A percentile compares a stretch with the other conserved stretches of the same genome.
phyloP scores from a whole-genome alignment of 805 yeast genomes.

The Yarrowia deformans region DNA sequence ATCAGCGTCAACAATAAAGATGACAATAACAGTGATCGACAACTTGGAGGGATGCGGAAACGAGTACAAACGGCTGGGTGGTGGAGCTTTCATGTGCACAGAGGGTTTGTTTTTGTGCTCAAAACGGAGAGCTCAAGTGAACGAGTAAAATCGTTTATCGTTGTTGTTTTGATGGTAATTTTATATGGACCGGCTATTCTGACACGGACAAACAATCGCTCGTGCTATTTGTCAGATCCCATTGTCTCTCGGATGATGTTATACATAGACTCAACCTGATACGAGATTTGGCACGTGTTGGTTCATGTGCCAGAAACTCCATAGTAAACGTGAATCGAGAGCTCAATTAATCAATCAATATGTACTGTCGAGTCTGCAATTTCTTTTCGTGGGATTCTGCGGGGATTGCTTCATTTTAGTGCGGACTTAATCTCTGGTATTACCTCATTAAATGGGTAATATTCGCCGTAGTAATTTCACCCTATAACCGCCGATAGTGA shows the following conservation, averaged over 20 bases:
- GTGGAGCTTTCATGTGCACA: background rate
- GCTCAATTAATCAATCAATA: too few species aligned
- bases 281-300: constrained; percentile 16
- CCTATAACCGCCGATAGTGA: too few species aligned
- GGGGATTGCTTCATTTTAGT: background rate
- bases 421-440: background rate
- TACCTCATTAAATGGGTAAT: constrained; percentile 2
- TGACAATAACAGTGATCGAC: constrained; percentile 15
- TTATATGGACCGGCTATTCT: background rate
- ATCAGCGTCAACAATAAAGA: constrained; percentile 8
- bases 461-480: constrained; percentile 14
- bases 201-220: background rate
- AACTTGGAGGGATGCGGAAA: constrained; percentile 1
- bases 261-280: constrained; percentile 11
- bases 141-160: too few species aligned
- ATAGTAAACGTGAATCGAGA: background rate
- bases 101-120: background rate
- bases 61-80: background rate
- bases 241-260: constrained; percentile 2
- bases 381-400: background rate
- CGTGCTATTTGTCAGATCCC: background rate
- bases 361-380: background rate
- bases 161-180: constrained; percentile 1
- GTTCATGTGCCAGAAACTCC: background rate
- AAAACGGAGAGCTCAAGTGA: background rate